Evolutionary conservation across 768 basidiomycete genomes (phyloP), one percentile per base, ranked within the genome.

Genomic region (Pleurotus tuber-regium): DNA sequence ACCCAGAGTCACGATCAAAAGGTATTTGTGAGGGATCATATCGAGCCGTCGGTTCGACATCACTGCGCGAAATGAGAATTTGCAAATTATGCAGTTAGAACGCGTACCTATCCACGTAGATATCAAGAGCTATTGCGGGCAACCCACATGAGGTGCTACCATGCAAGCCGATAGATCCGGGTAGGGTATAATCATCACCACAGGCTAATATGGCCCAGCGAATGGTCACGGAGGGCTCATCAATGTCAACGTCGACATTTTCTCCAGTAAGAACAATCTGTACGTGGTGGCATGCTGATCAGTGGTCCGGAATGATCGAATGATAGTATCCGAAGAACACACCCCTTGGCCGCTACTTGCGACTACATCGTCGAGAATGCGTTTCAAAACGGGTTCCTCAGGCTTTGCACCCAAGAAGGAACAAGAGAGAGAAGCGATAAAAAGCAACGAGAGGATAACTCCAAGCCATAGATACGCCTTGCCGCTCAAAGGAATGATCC

Each of bases 151-250:
- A 44, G 0, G 52, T 53, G 38, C 71, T 74, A 21, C 74, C 76
- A 56, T 81, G 79, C 6, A 70, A 54, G 14, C 77, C 78, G 49
- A 66, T 62, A 11, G 80, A 79, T 4, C 72, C 74, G 16, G 70
- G 63, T 12, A 82, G 72, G 23, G 78, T 64, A 51, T 67, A 72
- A 1, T 55, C 70, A 11, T 64, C 55, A 14, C 82, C 82, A 59
- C 82, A 83, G 1, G 73, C 79, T 16, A 78, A 55, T 28, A 83
- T 71, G 26, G 77, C 76, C 80, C 80, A 83, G 5, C 79, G 76
- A 35, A 83, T 70, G 7, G 75, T 76, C 24, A 83, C 58, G 0
- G 79, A 71, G 1, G 80, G 80, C 56, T 83, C 80, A 52, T 82
- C 80, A 8, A 82, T 64, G 56, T 83, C 82, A 9, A 82, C 72